A percentile compares a stretch with the other conserved stretches of the same genome.
Evolutionary conservation across 176 grass and related monocot species (phyloP).

Genomic region (Melocanna baccifera): DNA sequence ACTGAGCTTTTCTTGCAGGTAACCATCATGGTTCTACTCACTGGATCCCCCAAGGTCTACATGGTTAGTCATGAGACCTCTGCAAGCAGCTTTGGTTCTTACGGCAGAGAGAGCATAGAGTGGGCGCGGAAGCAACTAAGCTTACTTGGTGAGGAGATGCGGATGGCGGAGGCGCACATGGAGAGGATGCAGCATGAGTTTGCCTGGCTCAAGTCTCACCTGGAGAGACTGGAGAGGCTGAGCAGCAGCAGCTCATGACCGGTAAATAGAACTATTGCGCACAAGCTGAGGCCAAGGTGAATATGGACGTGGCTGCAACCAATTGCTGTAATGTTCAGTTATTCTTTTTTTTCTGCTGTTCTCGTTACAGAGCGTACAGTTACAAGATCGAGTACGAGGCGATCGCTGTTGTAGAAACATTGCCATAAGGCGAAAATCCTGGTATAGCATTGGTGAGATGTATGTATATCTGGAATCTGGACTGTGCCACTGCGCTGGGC

Average conservation of each 20-base stretch:
- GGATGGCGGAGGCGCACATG: constrained; percentile 56
- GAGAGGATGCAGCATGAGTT: constrained; percentile 71
- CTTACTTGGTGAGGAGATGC: constrained; percentile 77
- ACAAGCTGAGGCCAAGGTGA: neutral
- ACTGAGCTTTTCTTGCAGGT: constrained; percentile 45
- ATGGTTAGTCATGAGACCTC: constrained; percentile 47
- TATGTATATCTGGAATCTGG: constrained; percentile 6
- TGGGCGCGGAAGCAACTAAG: constrained; percentile 65
- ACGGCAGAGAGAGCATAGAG: constrained; percentile 52
- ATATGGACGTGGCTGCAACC: neutral
- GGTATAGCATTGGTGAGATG: constrained; percentile 14
- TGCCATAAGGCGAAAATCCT: constrained; percentile 21
- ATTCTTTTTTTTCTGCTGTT: neutral
- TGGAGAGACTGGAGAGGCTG: constrained; percentile 59
- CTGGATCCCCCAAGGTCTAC: constrained; percentile 70
- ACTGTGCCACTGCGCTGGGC: neutral
- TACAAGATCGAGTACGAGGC: neutral
- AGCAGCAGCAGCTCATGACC: constrained; percentile 40
- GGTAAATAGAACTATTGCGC: neutral
- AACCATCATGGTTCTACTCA: constrained; percentile 67
- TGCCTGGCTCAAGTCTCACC: constrained; percentile 64
- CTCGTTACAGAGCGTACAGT: constrained; percentile 30
- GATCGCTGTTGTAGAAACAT: neutral
- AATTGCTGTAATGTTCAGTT: neutral
- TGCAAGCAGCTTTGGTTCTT: constrained; percentile 19